These are phyloP conservation scores for Allium fistulosum DNA, from an alignment of 106 monocot species.

Conservation along the genomic window DNA sequence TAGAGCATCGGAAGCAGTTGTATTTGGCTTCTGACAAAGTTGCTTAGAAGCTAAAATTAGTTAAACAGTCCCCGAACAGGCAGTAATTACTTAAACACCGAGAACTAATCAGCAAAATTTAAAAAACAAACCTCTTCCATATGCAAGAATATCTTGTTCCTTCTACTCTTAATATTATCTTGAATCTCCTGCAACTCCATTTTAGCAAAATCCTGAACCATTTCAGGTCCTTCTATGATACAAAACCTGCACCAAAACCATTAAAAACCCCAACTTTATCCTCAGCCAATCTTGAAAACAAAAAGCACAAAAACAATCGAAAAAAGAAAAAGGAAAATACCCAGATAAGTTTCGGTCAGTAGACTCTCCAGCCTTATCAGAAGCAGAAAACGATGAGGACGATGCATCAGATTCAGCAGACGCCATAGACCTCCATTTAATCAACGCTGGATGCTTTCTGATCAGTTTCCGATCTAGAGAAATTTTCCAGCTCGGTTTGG, in stretches of 20 bases:
- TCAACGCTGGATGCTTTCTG: neutral
- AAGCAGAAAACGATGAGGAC: neutral
- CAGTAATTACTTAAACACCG: no score
- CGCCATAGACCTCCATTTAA: constrained; percentile 3
- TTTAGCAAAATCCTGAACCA: constrained; percentile 24
- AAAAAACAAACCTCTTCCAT: constrained; percentile 83
- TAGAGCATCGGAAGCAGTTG: no score
- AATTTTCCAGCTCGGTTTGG: neutral
- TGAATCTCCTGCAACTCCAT: constrained; percentile 78
- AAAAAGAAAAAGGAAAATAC: neutral
- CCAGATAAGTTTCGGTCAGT: neutral
- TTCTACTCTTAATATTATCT: constrained; percentile 82
- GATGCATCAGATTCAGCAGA: constrained; percentile 1
- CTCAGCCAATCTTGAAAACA: no score
- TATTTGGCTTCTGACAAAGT: no score
- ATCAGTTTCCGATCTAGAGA: neutral
- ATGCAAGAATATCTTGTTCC: constrained; percentile 96
- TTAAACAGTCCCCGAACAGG: no score
- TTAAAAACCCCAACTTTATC: neutral
- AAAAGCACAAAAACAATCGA: neutral
- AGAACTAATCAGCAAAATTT: no score
- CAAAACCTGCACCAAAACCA: constrained; percentile 7
- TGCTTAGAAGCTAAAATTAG: no score
- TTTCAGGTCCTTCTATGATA: constrained; percentile 24
- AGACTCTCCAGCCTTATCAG: neutral